These are phyloP conservation scores for Amyloporia xantha DNA, from an alignment of 768 basidiomycete genomes.

Conservation along the genomic window DNA sequence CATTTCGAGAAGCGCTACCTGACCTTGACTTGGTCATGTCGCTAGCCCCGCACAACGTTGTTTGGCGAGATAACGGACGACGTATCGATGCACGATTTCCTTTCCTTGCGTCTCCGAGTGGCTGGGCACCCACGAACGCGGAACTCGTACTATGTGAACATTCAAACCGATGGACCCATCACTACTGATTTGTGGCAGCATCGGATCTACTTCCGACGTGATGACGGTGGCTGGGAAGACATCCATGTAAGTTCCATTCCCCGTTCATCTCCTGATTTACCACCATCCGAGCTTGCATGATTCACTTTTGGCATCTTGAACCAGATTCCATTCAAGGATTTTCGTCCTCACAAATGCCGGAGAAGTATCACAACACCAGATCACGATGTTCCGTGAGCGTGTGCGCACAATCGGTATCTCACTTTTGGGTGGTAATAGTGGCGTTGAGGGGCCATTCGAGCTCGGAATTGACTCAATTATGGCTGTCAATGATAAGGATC, in stretches of 20 bases:
- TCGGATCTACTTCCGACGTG: constrained; percentile 68
- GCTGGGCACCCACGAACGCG: constrained; percentile 71
- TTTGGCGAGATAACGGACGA: constrained; percentile 87
- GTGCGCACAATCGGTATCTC: constrained; percentile 83
- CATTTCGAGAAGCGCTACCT: not conserved
- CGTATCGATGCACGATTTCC: constrained; percentile 71
- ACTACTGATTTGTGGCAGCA: constrained; percentile 94
- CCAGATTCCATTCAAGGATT: constrained; percentile 77
- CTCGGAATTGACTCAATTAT: constrained; percentile 77
- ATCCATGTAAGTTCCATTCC: constrained; percentile 50
- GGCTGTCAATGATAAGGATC: constrained; percentile 73
- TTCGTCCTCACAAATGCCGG: constrained; percentile 72
- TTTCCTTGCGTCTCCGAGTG: constrained; percentile 73
- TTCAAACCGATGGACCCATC: constrained; percentile 81
- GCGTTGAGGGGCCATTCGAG: constrained; percentile 70
- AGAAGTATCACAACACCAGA: constrained; percentile 60
- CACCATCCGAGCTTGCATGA: not conserved
- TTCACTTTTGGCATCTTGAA: constrained; percentile 6
- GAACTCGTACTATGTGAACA: constrained; percentile 87
- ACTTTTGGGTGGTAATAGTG: constrained; percentile 78
- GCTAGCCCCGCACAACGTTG: constrained; percentile 66
- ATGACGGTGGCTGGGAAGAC: constrained; percentile 72
- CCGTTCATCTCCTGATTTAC: constrained; percentile 8
- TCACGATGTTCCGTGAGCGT: constrained; percentile 68
- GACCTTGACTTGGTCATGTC: not conserved